Base-by-base conservation (phyloP, 2,329 filamentous ascomycete species). In the Penicillium sp. region DNA sequence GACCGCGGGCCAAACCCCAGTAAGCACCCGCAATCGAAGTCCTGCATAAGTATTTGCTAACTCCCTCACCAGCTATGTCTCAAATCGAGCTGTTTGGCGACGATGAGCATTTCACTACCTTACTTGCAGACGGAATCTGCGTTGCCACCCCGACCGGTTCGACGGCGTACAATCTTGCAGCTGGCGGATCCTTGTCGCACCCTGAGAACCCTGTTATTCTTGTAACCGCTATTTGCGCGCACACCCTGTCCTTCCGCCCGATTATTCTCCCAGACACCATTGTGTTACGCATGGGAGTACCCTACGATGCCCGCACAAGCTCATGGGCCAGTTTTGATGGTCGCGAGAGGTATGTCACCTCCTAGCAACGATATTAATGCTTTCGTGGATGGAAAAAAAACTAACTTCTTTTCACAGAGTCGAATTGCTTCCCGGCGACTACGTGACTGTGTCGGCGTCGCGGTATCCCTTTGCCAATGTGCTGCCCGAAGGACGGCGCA, bases 261-360 rank as follows among this genome's bases (percentile, higher is more conserved):
- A 94, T 97, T 65, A 94, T 97, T 65, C 80, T 97, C 2, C 94
- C 94, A 0, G 94, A 99, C 73, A 96, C 93, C 0, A 95, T 97
- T 57, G 93, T 97, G 1, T 79, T 99, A 54, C 85, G 94, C 34
- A 82, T 96, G 16, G 94, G 93, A 10, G 92, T 97, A n/a, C 94
- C 94, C 0, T 97, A 96, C 70, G 87, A 95, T 71, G 90, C 92
- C 8, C 81, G 94, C 45, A 91, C 90, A 4, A 88, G 85, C 62
- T 92, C 88, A 38, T 99, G 94, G 93, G 94, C 92, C n/a, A 95
- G 90, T 71, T 99, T 99, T 69, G 94, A 99, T 72, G 94, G 94
- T 1, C 83, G 91, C 56, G 90, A 96, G 77, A 85, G 91, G 74
- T 81, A 64, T 62, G 39, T 43, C 4, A 18, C 42, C 12, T 29